Evolutionary conservation across 192 early-diverging fungal species (phyloP).

Genomic region (Coemansia erecta): DNA sequence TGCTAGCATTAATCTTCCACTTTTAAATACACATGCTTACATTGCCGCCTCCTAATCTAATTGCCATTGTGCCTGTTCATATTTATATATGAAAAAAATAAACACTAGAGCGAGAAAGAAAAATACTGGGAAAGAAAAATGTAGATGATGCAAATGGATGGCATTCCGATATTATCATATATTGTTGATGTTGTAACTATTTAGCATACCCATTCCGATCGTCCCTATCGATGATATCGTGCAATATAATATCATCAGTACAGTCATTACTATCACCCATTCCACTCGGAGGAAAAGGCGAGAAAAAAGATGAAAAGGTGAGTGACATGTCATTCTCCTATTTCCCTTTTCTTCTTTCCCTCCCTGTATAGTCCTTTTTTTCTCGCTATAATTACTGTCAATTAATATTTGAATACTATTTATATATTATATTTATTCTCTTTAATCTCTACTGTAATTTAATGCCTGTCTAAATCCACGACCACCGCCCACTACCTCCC

Average conservation of each 20-base stretch:
- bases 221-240: neutral
- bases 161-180: neutral
- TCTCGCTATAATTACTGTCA: neutral
- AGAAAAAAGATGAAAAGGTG: neutral
- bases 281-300: neutral
- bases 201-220: neutral
- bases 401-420: conserved; percentile 6
- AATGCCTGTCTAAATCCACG: too few species aligned
- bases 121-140: neutral
- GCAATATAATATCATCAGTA: too few species aligned
- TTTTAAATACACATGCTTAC: neutral
- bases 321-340: neutral
- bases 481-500: too few species aligned
- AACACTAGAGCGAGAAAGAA: too few species aligned
- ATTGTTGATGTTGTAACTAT: neutral
- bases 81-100: too few species aligned
- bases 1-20: neutral
- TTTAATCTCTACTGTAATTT: too few species aligned
- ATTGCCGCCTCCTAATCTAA: neutral
- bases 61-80: neutral
- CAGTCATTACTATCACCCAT: neutral
- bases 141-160: neutral
- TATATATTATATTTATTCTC: conserved; percentile 1
- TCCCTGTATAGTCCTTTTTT: neutral
- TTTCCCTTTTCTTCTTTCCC: neutral